phyloP scores from a whole-genome alignment of 495 filamentous ascomycete genomes.

The Xylaria intraflava region DNA sequence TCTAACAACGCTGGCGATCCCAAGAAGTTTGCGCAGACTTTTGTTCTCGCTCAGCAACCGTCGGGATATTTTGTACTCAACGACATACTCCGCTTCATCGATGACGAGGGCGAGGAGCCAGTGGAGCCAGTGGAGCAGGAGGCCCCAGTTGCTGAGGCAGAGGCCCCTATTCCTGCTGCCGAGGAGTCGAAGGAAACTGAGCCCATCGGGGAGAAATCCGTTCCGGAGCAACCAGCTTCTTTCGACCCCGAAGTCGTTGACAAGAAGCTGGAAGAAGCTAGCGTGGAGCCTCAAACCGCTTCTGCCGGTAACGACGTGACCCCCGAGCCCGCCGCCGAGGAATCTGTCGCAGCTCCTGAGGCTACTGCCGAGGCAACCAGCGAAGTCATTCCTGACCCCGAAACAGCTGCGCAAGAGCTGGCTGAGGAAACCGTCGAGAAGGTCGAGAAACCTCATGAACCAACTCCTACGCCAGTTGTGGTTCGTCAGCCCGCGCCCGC shows the following conservation, averaged over 20 bases:
- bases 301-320: conserved; percentile 29
- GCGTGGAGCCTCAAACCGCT: conserved; percentile 26
- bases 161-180: conserved; percentile 38
- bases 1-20: conserved; percentile 85
- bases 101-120: conserved; percentile 63
- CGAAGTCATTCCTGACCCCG: conserved; percentile 28
- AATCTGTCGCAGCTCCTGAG: conserved; percentile 46
- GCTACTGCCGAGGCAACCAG: conserved; percentile 41
- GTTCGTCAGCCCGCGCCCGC: conserved; percentile 35
- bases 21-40: conserved; percentile 97
- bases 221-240: conserved; percentile 33
- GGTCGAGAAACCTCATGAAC: conserved; percentile 54
- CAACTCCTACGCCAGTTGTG: conserved; percentile 50
- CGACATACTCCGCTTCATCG: conserved; percentile 91
- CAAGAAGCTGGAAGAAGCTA: conserved; percentile 45
- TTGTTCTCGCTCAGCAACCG: conserved; percentile 90
- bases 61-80: conserved; percentile 98
- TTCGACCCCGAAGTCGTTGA: conserved; percentile 41
- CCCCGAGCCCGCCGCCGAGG: conserved; percentile 34
- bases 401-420: conserved; percentile 35
- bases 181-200: conserved; percentile 38
- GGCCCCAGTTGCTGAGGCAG: conserved; percentile 34
- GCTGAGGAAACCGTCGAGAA: conserved; percentile 43
- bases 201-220: conserved; percentile 28
- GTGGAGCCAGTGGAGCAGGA: conserved; percentile 40